phyloP scores from a whole-genome alignment of 495 filamentous ascomycete species.

The Aspergillus ostianus region DNA sequence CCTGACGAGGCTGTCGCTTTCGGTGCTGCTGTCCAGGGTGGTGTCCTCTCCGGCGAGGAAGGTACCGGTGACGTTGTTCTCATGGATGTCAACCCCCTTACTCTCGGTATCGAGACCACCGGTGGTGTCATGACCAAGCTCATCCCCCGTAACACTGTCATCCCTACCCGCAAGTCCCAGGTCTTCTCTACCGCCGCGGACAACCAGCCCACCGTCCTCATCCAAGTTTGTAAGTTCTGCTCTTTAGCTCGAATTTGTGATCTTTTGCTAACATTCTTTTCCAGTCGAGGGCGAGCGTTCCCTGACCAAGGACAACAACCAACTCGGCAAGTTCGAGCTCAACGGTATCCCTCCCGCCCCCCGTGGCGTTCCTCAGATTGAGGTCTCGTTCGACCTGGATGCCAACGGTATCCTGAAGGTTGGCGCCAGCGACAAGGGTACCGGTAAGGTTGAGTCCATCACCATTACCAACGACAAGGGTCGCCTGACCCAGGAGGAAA shows the following conservation, averaged over 20 bases:
- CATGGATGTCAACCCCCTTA: conserved; percentile 98
- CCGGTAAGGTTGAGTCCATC: conserved; percentile 93
- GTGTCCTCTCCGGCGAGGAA: conserved; percentile 86
- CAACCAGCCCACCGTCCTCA: conserved; percentile 95
- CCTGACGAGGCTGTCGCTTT: conserved; percentile 98
- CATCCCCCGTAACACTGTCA: conserved; percentile 91
- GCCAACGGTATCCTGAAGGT: conserved; percentile 98
- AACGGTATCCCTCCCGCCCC: conserved; percentile 92
- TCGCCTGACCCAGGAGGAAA: conserved; percentile 91
- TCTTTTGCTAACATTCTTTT: conserved; percentile 17
- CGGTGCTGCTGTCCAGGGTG: conserved; percentile 95
- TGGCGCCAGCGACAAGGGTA: conserved; percentile 92
- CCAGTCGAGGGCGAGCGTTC: conserved; percentile 84
- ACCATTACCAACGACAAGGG: conserved; percentile 99
- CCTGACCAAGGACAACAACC: conserved; percentile 96
- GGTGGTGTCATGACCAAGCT: conserved; percentile 98
- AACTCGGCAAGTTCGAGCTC: conserved; percentile 96
- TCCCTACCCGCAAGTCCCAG: conserved; percentile 95
- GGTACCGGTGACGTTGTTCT: conserved; percentile 78
- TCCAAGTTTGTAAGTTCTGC: conserved; percentile 71
- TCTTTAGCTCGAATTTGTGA: background rate
- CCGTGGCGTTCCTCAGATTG: conserved; percentile 95
- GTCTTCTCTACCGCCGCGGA: conserved; percentile 98
- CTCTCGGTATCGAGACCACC: conserved; percentile 97
- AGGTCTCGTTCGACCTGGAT: conserved; percentile 96